Conservation (phyloP, 257 asterid species). For the Forsythia viridissima region DNA sequence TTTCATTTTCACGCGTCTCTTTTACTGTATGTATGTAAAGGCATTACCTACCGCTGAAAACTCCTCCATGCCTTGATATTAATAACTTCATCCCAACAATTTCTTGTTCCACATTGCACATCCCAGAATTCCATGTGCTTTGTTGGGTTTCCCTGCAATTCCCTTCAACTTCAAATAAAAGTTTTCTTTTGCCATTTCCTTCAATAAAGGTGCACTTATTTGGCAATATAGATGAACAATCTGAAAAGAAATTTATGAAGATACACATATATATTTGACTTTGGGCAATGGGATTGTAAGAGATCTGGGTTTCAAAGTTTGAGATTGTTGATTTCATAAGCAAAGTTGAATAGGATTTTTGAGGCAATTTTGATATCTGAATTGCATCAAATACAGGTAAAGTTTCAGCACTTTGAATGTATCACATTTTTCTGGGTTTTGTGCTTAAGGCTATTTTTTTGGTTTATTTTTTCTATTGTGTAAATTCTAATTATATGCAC, state of each 20-base stretch:
- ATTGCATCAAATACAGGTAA: constrained; percentile 26
- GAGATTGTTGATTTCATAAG: not conserved
- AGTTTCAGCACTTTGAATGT: constrained; percentile 27
- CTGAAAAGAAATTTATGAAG: not conserved
- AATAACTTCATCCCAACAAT: constrained; percentile 6
- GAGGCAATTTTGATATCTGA: constrained; percentile 8
- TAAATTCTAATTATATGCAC: not conserved
- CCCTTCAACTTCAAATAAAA: constrained; percentile 34
- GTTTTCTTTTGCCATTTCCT: constrained; percentile 14
- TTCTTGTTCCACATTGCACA: constrained; percentile 18
- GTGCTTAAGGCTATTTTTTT: not conserved
- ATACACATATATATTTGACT: not conserved
- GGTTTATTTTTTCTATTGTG: too few species aligned
- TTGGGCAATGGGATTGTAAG: constrained; percentile 23
- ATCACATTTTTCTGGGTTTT: not conserved
- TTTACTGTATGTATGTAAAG: constrained; percentile 27
- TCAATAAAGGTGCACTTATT: constrained; percentile 3
- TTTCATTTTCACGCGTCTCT: constrained; percentile 26
- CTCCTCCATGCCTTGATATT: constrained; percentile 44
- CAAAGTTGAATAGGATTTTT: not conserved
- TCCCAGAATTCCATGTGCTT: constrained; percentile 36
- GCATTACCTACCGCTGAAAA: constrained; percentile 45
- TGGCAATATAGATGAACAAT: not conserved
- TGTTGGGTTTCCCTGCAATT: not conserved
- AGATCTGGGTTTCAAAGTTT: constrained; percentile 34